A percentile compares a stretch with the other conserved stretches of the same genome.
These are phyloP conservation scores for Penicillium sp. DNA, from an alignment of 2,329 filamentous ascomycete genomes.

Conservation along the genomic window DNA sequence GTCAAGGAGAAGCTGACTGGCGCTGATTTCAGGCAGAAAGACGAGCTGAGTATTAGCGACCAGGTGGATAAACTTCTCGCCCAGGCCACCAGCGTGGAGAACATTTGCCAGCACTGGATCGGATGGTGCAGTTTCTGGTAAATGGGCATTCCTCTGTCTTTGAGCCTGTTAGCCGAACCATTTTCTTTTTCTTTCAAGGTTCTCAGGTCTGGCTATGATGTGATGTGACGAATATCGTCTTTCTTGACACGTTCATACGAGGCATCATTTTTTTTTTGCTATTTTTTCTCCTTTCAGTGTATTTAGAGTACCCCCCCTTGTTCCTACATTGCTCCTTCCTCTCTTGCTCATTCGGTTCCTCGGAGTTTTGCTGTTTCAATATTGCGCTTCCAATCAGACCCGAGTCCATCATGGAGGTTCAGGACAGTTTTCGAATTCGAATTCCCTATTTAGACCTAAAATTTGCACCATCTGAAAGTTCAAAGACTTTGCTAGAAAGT, in stretches of 20 bases:
- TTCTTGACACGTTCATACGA: not conserved
- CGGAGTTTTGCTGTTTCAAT: conserved; percentile 2
- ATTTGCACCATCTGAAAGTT: not conserved
- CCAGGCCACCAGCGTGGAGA: conserved; percentile 95
- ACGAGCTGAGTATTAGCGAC: conserved; percentile 80
- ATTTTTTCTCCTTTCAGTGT: conserved; percentile 20
- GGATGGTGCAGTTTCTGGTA: conserved; percentile 99
- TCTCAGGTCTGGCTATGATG: conserved; percentile 31
- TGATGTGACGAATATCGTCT: conserved; percentile 27
- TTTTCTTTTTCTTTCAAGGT: conserved; percentile 19
- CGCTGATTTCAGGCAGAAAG: conserved; percentile 81
- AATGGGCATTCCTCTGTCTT: conserved; percentile 15
- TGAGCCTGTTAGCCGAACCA: not conserved
- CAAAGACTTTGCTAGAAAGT: not conserved
- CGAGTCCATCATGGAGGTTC: not conserved
- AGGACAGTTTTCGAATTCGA: not conserved
- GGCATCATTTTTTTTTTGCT: conserved; percentile 16
- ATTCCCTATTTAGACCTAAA: not conserved
- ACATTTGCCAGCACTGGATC: conserved; percentile 97
- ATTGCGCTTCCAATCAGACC: not conserved
- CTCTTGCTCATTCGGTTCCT: conserved; percentile 2
- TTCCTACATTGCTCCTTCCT: conserved; percentile 18
- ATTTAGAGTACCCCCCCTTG: conserved; percentile 20
- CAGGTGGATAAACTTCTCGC: conserved; percentile 95
- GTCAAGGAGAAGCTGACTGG: conserved; percentile 97